phyloP scores from a whole-genome alignment of 148 eudicot species.

The Hydrangea macrophylla region DNA sequence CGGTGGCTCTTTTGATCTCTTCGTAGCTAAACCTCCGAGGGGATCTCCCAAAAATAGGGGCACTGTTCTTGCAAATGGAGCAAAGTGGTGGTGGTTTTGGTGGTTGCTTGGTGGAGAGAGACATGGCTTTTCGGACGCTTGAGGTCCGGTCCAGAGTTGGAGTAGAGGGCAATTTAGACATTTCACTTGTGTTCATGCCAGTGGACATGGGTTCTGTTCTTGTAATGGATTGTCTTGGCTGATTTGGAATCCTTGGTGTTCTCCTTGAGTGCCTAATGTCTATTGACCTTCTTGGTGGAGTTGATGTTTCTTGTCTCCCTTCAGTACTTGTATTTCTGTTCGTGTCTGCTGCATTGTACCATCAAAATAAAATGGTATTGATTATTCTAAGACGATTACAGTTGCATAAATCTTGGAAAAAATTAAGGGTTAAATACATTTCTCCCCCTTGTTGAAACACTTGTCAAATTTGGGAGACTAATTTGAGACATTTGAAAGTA shows the following conservation, averaged over 20 bases:
- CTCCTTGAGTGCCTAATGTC: not conserved
- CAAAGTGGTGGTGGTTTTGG: constrained; percentile 18
- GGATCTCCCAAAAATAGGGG: constrained; percentile 13
- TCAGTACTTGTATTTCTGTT: not conserved
- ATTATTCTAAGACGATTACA: not conserved
- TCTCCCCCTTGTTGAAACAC: too few relatives aligned
- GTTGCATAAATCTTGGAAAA: not conserved
- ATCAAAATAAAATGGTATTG: not conserved
- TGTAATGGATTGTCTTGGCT: not conserved
- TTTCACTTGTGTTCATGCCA: not conserved
- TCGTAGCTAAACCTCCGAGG: constrained; percentile 16
- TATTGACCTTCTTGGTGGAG: constrained; percentile 1
- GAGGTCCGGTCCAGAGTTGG: constrained; percentile 10
- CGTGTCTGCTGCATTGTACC: not conserved
- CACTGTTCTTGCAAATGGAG: constrained; percentile 20
- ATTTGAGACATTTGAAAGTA: too few relatives aligned
- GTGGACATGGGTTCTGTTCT: constrained; percentile 1
- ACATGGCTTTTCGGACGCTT: constrained; percentile 15
- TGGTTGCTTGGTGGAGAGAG: constrained; percentile 18
- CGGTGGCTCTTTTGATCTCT: constrained; percentile 19
- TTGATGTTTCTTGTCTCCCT: not conserved
- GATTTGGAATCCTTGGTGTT: not conserved
- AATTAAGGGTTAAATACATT: too few relatives aligned
- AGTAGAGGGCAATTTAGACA: not conserved
- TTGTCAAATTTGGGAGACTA: too few relatives aligned